Evolutionary conservation across 1,284 basidiomycete genomes (phyloP).

Genomic region (Sanghuangporus sanghuang): DNA sequence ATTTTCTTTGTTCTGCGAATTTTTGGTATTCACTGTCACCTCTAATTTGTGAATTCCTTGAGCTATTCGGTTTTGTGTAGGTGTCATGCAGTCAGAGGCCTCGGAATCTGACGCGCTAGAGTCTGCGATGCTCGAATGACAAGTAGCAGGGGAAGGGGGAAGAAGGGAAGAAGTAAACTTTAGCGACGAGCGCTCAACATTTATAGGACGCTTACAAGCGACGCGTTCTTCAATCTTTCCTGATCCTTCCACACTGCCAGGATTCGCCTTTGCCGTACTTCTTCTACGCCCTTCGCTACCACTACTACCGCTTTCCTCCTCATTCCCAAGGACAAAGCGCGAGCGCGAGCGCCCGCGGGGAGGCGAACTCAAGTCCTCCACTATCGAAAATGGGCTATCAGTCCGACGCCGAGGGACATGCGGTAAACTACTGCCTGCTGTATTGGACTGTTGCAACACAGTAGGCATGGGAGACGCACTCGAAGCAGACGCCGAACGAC

Average conservation of each 20-base stretch:
- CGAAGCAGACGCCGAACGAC: conserved; percentile 7
- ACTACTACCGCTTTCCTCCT: conserved; percentile 7
- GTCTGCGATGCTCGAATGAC: neutral
- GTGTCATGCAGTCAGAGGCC: conserved; percentile 14
- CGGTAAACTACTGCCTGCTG: conserved; percentile 5
- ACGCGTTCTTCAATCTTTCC: neutral
- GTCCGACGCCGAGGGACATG: conserved; percentile 3
- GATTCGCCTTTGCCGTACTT: neutral
- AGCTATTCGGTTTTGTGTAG: conserved; percentile 1
- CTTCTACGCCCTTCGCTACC: neutral
- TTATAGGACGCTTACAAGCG: conserved; percentile 4
- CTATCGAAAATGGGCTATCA: neutral
- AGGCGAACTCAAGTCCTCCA: neutral
- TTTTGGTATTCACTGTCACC: too few species aligned
- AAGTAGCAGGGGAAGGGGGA: neutral
- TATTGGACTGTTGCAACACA: neutral
- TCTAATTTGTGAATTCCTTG: neutral
- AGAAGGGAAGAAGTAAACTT: neutral
- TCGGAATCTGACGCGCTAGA: neutral
- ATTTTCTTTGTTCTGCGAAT: too few species aligned
- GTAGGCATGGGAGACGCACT: neutral
- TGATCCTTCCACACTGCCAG: neutral
- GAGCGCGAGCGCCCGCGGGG: neutral
- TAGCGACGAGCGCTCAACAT: neutral
- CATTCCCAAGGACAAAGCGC: conserved; percentile 5